Conservation (phyloP, 2,329 filamentous ascomycete genomes). For the Pseudocercospora vitis region DNA sequence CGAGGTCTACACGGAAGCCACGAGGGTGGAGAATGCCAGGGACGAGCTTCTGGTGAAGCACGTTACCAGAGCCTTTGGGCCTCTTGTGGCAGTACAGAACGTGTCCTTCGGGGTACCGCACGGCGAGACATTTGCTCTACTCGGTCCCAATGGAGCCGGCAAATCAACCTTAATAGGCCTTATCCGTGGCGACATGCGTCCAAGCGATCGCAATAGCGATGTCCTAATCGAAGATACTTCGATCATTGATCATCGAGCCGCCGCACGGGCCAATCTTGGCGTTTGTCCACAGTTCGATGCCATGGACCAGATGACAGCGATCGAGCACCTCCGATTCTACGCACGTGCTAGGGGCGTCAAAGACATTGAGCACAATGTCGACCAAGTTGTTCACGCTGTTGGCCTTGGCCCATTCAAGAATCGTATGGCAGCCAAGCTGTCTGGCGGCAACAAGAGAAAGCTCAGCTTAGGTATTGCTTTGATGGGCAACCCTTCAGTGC, state of each 20-base stretch:
- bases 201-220: conserved; percentile 69
- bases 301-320: conserved; percentile 85
- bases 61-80: conserved; percentile 75
- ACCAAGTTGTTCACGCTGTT: conserved; percentile 75
- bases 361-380: conserved; percentile 74
- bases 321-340: conserved; percentile 85
- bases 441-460: conserved; percentile 93
- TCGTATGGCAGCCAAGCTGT: conserved; percentile 76
- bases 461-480: conserved; percentile 83
- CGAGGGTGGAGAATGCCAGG: conserved; percentile 59
- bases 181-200: conserved; percentile 83
- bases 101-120: conserved; percentile 74
- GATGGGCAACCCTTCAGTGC: conserved; percentile 85
- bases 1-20: conserved; percentile 65
- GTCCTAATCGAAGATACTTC: conserved; percentile 77
- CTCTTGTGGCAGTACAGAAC: conserved; percentile 79
- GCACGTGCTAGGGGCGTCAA: conserved; percentile 77
- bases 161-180: conserved; percentile 88
- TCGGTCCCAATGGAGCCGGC: conserved; percentile 88
- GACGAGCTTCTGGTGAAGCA: conserved; percentile 78
- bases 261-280: conserved; percentile 75
- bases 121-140: conserved; percentile 81
- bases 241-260: conserved; percentile 68
- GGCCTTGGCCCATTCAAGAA: conserved; percentile 69
- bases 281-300: conserved; percentile 79